Conservation (phyloP, 1,284 basidiomycete genomes). For the Fistulinella cinereoalba region DNA sequence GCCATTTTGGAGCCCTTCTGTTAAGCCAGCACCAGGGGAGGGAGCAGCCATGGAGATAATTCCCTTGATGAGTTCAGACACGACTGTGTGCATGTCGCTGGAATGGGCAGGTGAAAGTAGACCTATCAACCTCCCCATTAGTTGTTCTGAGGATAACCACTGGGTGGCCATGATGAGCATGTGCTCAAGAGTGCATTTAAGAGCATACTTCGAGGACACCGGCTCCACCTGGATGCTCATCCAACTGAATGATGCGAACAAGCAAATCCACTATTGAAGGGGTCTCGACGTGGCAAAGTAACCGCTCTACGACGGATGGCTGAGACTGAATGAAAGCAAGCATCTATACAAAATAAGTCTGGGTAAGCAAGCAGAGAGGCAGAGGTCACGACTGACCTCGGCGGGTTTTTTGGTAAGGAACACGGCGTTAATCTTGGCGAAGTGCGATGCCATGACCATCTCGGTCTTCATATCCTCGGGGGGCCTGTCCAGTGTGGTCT, state of each 20-base stretch:
- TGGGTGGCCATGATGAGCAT: constrained; percentile 37
- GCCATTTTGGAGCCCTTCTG: constrained; percentile 62
- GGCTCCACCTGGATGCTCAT: constrained; percentile 79
- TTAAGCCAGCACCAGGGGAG: constrained; percentile 70
- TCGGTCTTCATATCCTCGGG: constrained; percentile 78
- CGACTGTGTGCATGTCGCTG: constrained; percentile 81
- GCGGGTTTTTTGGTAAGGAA: constrained; percentile 86
- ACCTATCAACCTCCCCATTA: constrained; percentile 81
- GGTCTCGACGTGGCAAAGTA: constrained; percentile 85
- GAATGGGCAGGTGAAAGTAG: constrained; percentile 80
- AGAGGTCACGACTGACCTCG: constrained; percentile 59
- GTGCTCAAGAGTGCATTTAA: constrained; percentile 25
- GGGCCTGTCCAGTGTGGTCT: constrained; percentile 77
- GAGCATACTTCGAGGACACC: constrained; percentile 83
- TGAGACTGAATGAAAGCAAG: constrained; percentile 86
- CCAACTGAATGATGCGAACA: constrained; percentile 88
- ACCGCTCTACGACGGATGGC: constrained; percentile 78
- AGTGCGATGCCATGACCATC: constrained; percentile 77
- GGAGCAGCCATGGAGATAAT: constrained; percentile 95
- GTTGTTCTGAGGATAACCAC: constrained; percentile 87
- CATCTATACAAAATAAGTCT: constrained; percentile 61
- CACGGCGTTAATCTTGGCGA: constrained; percentile 85
- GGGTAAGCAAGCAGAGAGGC: constrained; percentile 17
- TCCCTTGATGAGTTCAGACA: constrained; percentile 90
- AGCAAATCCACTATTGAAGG: constrained; percentile 92